A percentile compares a stretch with the other conserved stretches of the same genome.
These are phyloP conservation scores for Pyracantha coccinea DNA, from an alignment of 331 rosid genomes.

Conservation along the genomic window DNA sequence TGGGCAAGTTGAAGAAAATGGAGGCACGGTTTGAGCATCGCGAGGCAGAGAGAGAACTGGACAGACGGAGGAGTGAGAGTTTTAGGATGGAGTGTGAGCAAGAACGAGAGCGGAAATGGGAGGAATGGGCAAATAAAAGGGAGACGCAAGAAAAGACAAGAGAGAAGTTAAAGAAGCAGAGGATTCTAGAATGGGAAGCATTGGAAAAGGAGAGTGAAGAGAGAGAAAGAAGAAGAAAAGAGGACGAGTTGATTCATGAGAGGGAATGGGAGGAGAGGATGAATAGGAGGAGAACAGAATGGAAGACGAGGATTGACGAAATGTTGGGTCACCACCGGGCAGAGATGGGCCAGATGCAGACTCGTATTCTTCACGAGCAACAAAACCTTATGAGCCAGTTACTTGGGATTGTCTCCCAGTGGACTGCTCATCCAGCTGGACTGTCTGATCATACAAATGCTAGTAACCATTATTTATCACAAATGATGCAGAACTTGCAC, in stretches of 20 bases:
- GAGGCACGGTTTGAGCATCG: constrained; percentile 73
- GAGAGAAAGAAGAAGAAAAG: constrained; percentile 73
- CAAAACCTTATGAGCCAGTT: constrained; percentile 75
- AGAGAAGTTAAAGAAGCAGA: constrained; percentile 59
- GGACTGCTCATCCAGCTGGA: constrained; percentile 83
- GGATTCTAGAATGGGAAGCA: constrained; percentile 68
- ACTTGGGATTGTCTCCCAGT: constrained; percentile 81
- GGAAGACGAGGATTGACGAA: constrained; percentile 84
- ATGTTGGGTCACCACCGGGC: constrained; percentile 69
- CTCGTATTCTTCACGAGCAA: constrained; percentile 83
- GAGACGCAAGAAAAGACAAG: constrained; percentile 49
- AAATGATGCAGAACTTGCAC: constrained; percentile 94
- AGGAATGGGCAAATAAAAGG: constrained; percentile 55
- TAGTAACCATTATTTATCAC: constrained; percentile 83
- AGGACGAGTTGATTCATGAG: constrained; percentile 54
- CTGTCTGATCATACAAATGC: constrained; percentile 82
- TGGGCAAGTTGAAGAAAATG: constrained; percentile 63
- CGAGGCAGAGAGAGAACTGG: constrained; percentile 67
- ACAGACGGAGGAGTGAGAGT: constrained; percentile 59
- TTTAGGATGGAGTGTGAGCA: constrained; percentile 44
- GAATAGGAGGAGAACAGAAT: constrained; percentile 61
- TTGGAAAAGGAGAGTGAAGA: constrained; percentile 66
- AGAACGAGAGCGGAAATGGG: constrained; percentile 64
- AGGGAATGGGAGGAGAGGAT: constrained; percentile 84
- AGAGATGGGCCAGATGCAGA: constrained; percentile 85